Conservation (phyloP, 192 early-diverging fungal species). For the Rhizophagus clarus region DNA sequence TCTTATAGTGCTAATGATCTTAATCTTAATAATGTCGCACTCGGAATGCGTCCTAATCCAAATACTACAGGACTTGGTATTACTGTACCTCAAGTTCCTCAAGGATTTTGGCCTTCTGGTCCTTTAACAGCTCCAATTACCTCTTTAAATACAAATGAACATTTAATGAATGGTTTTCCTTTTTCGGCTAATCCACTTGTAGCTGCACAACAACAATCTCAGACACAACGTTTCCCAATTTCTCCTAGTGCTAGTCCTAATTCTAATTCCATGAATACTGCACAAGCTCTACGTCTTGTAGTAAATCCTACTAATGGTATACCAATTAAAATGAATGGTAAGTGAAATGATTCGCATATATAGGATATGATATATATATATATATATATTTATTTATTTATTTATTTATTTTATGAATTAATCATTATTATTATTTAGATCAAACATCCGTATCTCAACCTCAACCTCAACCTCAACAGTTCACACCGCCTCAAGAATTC, state of each 20-base stretch:
- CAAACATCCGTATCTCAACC: slow-evolving; percentile 38
- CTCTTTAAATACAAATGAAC: slow-evolving; percentile 9
- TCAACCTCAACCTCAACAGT: slow-evolving; percentile 43
- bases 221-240: slow-evolving; percentile 21
- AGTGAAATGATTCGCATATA: neutral
- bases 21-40: slow-evolving; percentile 35
- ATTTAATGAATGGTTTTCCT: slow-evolving; percentile 29
- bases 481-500: slow-evolving; percentile 37
- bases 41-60: slow-evolving; percentile 27
- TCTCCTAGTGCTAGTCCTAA: slow-evolving; percentile 33
- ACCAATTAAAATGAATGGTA: slow-evolving; percentile 34
- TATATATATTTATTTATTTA: slow-evolving; percentile 29
- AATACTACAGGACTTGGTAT: slow-evolving; percentile 24
- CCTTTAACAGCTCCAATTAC: slow-evolving; percentile 29
- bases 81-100: slow-evolving; percentile 26
- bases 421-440: neutral
- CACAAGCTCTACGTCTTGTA: slow-evolving; percentile 29
- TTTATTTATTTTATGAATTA: too few species aligned
- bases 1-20: slow-evolving; percentile 37
- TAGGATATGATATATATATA: neutral
- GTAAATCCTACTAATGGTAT: slow-evolving; percentile 31
- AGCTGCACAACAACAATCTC: neutral
- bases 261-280: slow-evolving; percentile 18
- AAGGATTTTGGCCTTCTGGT: slow-evolving; percentile 31
- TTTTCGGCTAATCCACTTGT: slow-evolving; percentile 20